A percentile compares a stretch with the other conserved stretches of the same genome.
These are phyloP conservation scores for Termitomyces sp. DNA, from an alignment of 768 basidiomycete species.

Conservation along the genomic window DNA sequence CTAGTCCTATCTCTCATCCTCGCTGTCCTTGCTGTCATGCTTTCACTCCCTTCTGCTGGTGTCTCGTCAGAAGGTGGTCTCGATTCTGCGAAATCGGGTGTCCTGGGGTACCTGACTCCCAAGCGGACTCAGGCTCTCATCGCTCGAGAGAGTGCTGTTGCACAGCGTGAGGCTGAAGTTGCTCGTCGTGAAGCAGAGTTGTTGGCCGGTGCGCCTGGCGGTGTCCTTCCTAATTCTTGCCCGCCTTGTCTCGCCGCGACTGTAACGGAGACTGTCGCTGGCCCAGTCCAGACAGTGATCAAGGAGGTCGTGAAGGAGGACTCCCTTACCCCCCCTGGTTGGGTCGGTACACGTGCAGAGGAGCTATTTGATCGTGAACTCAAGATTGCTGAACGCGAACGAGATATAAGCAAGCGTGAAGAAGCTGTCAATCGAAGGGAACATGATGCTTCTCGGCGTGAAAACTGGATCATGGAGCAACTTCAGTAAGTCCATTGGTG, in stretches of 20 bases:
- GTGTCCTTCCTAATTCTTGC: slow-evolving; percentile 62
- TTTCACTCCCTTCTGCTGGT: slow-evolving; percentile 64
- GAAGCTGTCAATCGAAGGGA: slow-evolving; percentile 82
- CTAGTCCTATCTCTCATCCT: slow-evolving; percentile 82
- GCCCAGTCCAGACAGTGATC: slow-evolving; percentile 71
- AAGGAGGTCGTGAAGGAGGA: slow-evolving; percentile 86
- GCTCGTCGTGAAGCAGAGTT: slow-evolving; percentile 86
- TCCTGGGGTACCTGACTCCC: slow-evolving; percentile 72
- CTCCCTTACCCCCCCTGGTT: slow-evolving; percentile 72
- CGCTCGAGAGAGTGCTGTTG: slow-evolving; percentile 73
- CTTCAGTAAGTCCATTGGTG: slow-evolving; percentile 53
- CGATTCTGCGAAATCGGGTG: slow-evolving; percentile 40
- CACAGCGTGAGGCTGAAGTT: slow-evolving; percentile 81
- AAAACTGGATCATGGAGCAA: slow-evolving; percentile 91
- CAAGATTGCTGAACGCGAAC: slow-evolving; percentile 78
- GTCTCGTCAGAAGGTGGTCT: slow-evolving; percentile 29
- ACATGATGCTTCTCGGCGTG: slow-evolving; percentile 81
- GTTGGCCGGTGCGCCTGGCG: slow-evolving; percentile 77
- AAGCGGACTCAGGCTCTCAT: slow-evolving; percentile 79
- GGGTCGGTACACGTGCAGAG: slow-evolving; percentile 72
- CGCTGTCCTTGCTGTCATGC: slow-evolving; percentile 87
- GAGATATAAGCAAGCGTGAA: slow-evolving; percentile 83
- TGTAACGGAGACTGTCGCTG: slow-evolving; percentile 47
- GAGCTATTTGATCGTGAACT: slow-evolving; percentile 82
- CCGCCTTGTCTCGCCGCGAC: slow-evolving; percentile 52